Base-by-base conservation (phyloP, 2,329 filamentous ascomycete genomes). In the Aspergillus ibericus region DNA sequence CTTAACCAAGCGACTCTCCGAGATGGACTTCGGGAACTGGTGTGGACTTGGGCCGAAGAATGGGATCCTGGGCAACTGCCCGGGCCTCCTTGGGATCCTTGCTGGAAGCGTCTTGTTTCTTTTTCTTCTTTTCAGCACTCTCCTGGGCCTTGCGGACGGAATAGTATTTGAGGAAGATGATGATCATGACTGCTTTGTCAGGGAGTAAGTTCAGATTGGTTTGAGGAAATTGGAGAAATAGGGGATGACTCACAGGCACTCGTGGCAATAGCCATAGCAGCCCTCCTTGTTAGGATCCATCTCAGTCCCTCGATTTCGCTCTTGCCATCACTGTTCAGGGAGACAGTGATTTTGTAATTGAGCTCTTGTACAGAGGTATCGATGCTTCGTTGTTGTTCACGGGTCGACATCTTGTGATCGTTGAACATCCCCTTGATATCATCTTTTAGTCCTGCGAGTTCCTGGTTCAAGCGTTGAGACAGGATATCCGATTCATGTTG, bases 401-500 rank as follows among this genome's bases (percentile, higher is more conserved):
- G 82, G 1, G 96, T 92, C 2, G 87, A 85, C 90, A 98, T 96
- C 73, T 93, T 95, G 44, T 96, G 86, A 72, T 99, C 93, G 70
- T 98, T 93, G 73, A 98, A 97, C 83, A 97, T 89, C 58, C 92
- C 93, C 72, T 93, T 92, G n/a, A 98, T 83, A 56, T 93, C 91
- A 71, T 99, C 93, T 68, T 91, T 95, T 59, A 98, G 80, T 34
- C 85, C 89, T 56, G 87, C 78, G 25, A 93, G 82, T 72, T 98
- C 93, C 75, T 97, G 93, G 34, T 87, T 90, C 59, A 97, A 81
- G 49, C 88, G 85, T 78, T 98, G 95, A 56, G 85, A 88, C 55
- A 97, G 75, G 16, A 96, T 96, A 73, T 99, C 95, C n/a, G 93
- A 88, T 74, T 98, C 95, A 73, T 97, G 93, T 78, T 97, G 92